Conservation (phyloP, 1,284 basidiomycete genomes). For the Vanrija humicola region DNA sequence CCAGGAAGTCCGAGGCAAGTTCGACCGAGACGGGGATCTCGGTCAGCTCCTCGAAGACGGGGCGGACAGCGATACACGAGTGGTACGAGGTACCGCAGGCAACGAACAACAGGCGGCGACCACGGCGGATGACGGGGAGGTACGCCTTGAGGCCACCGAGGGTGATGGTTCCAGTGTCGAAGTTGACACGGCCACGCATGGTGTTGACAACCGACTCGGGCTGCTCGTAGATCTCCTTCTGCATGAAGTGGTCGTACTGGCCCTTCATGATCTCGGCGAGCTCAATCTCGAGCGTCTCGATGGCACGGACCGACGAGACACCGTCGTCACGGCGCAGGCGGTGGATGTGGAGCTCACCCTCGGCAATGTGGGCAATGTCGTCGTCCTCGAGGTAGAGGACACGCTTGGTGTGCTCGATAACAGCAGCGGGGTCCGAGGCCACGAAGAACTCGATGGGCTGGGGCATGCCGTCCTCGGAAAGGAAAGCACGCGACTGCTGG, state of each 20-base stretch:
- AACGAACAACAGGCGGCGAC: constrained; percentile 91
- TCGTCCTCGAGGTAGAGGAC: constrained; percentile 99
- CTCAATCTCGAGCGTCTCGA: constrained; percentile 98
- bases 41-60: constrained; percentile 97
- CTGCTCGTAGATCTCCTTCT: constrained; percentile 99
- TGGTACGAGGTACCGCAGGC: constrained; percentile 99
- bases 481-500: constrained; percentile 95
- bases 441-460: constrained; percentile 99
- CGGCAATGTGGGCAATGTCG: constrained; percentile 95
- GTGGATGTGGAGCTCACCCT: constrained; percentile 98
- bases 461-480: constrained; percentile 96
- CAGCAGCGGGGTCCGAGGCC: constrained; percentile 92
- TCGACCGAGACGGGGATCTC: constrained; percentile 98
- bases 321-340: constrained; percentile 88
- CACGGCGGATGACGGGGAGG: constrained; percentile 90
- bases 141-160: constrained; percentile 95
- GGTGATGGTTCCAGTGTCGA: constrained; percentile 85
- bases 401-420: constrained; percentile 98
- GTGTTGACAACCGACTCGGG: constrained; percentile 99
- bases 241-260: constrained; percentile 99
- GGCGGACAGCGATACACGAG: constrained; percentile 85
- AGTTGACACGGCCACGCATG: constrained; percentile 99
- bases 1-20: constrained; percentile 96
- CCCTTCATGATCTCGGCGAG: constrained; percentile 99
- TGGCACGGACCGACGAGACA: constrained; percentile 76